Evolutionary conservation across 192 early-diverging fungal species (phyloP), one percentile per base, ranked within the genome.

Genomic region (Haplosporangium gracile): DNA sequence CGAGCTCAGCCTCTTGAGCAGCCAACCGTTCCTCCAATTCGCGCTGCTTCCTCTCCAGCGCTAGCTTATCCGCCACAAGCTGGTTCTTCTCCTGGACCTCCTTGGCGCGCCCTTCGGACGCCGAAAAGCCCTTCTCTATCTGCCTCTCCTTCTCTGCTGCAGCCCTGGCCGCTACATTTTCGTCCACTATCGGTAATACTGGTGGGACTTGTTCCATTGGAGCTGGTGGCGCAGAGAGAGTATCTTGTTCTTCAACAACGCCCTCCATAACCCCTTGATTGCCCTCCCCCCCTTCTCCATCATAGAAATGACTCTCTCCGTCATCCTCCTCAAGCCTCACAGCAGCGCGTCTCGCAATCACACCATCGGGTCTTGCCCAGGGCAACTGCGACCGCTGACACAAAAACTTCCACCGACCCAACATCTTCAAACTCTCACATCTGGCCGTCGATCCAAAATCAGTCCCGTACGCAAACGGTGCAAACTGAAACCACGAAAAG

Each of bases 401-500:
- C 74, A 93, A 91, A 83, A 93, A 97, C 87, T 96, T 94, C 97
- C 97, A 99, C 2, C 92, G 85, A n/a, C 88, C 91, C 60, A 96
- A 73, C 93, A 93, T 94, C 89, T 95, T 98, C 74, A 95, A 85
- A 43, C 89, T 84, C 79, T 95, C 85, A 90, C 97, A 99, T 20
- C 89, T 10, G 0, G 70, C 87, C 42, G 88, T 78, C 69, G 94
- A 95, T 71, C 91, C 92, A 93, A 95, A 97, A 49, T 87, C 75
- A 47, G 87, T 90, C 51, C 97, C 96, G 89, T 99, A 99, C 0
- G 96, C 92, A 20, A 98, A 73, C 11, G 97, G 97, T 47, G 94
- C 92, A 81, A 95, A 98, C 34, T 73, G 73, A 51, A 89, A 85
- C 88, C 94, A 97, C 47, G 94, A 90, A 74, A 95, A 82, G 49